These are phyloP conservation scores for Priceomyces fermenticarens DNA, from an alignment of 805 yeast species.

Conservation along the genomic window DNA sequence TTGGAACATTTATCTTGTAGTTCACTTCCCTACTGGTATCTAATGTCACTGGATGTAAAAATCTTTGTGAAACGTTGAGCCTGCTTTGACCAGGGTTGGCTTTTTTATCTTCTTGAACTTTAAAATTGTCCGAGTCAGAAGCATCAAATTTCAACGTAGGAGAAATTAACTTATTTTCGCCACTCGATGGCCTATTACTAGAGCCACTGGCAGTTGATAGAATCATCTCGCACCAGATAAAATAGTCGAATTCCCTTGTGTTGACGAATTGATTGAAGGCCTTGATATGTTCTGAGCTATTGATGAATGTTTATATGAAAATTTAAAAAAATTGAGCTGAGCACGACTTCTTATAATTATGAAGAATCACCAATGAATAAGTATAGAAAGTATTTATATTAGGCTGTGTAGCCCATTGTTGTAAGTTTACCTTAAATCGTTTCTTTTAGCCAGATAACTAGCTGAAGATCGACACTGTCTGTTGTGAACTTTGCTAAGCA, in stretches of 20 bases:
- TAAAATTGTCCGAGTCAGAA: slow-evolving; percentile 21
- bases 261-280: too few relatives aligned
- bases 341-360: slow-evolving; percentile 3
- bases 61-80: slow-evolving; percentile 24
- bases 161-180: slow-evolving; percentile 22
- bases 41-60: slow-evolving; percentile 30
- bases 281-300: too few relatives aligned
- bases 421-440: too few relatives aligned
- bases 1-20: slow-evolving; percentile 45
- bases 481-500: too few relatives aligned
- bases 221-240: slow-evolving; percentile 2
- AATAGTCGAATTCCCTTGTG: too few relatives aligned
- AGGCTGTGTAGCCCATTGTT: too few relatives aligned
- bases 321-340: neutral
- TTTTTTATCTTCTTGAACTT: slow-evolving; percentile 29
- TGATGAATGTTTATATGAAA: slow-evolving; percentile 2
- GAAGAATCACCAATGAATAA: too few relatives aligned
- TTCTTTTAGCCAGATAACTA: too few relatives aligned
- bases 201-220: slow-evolving; percentile 5
- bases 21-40: slow-evolving; percentile 39
- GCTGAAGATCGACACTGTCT: too few relatives aligned
- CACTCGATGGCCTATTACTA: slow-evolving; percentile 4
- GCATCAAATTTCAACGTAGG: slow-evolving; percentile 31
- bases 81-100: slow-evolving; percentile 17
- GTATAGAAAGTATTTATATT: too few relatives aligned